Evolutionary conservation across 352 stramenopile genomes (phyloP).

Genomic region (Elongisporangium prolatum): DNA sequence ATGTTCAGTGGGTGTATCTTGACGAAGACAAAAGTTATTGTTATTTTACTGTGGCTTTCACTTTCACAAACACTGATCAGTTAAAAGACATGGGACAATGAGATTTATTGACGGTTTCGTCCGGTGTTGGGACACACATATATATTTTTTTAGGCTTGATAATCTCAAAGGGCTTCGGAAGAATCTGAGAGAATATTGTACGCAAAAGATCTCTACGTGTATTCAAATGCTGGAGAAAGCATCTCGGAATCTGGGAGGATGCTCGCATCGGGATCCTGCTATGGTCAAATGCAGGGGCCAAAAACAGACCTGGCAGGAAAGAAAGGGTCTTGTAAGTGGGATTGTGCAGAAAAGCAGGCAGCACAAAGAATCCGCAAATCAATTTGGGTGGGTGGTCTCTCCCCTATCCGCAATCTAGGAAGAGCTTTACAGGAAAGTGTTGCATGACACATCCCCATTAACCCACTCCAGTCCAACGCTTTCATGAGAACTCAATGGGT

Average conservation of each 20-base stretch:
- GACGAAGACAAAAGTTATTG: too few relatives aligned
- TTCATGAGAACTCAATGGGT: not conserved
- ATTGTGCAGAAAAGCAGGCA: not conserved
- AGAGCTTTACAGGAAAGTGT: not conserved
- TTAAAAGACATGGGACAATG: not conserved
- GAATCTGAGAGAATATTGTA: not conserved
- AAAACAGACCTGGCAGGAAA: not conserved
- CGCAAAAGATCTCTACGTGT: too few relatives aligned
- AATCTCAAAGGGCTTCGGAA: too few relatives aligned
- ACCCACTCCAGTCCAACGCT: not conserved
- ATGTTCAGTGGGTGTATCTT: not conserved
- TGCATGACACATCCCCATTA: not conserved
- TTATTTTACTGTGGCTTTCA: not conserved
- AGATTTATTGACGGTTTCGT: not conserved
- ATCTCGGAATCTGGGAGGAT: not conserved
- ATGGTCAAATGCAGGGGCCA: not conserved
- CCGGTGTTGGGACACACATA: not conserved
- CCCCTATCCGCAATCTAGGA: not conserved
- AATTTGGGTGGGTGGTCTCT: not conserved
- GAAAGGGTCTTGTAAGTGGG: not conserved
- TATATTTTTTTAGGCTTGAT: not conserved
- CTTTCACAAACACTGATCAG: not conserved
- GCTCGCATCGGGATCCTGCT: not conserved
- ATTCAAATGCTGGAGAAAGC: not conserved
- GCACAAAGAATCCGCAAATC: not conserved